phyloP scores from a whole-genome alignment of 2,329 filamentous ascomycete genomes.

The Zarea fungicola region DNA sequence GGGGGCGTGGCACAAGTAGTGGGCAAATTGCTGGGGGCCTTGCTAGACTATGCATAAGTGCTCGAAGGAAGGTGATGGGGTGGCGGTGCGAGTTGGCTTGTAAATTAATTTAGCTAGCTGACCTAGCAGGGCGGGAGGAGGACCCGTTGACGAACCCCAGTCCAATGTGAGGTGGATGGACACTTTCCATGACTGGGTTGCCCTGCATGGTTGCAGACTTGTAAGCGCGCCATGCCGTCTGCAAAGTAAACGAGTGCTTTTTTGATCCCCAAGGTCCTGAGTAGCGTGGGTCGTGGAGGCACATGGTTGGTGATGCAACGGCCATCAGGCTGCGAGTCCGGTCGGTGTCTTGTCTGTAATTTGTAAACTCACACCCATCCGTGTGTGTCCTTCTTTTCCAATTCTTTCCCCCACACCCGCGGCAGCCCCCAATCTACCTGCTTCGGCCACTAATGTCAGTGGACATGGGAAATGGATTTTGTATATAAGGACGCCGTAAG shows the following conservation, averaged over 20 bases:
- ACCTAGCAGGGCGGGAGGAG: too few species aligned
- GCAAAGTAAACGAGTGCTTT: neutral
- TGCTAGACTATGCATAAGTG: too few species aligned
- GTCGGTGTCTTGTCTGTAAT: neutral
- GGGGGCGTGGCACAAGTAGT: too few species aligned
- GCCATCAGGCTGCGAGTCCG: neutral
- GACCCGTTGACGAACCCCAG: too few species aligned
- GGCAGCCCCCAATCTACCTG: constrained; percentile 9
- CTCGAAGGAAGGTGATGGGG: too few species aligned
- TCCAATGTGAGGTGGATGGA: too few species aligned
- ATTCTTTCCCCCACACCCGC: constrained; percentile 9
- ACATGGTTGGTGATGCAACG: neutral
- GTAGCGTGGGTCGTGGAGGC: neutral
- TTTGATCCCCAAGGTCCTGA: too few species aligned
- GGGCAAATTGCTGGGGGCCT: too few species aligned
- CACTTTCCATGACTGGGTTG: too few species aligned
- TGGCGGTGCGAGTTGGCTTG: too few species aligned
- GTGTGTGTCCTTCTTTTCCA: neutral
- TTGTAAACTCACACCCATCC: constrained; percentile 2
- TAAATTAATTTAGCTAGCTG: too few species aligned
- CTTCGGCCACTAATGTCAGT: constrained; percentile 4
- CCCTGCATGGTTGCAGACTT: neutral
- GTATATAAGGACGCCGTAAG: constrained; percentile 9
- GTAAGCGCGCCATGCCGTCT: neutral
- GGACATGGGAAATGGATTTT: neutral